Conservation (phyloP, 2,329 filamentous ascomycete genomes). For the Sphaerulina vaccinii region DNA sequence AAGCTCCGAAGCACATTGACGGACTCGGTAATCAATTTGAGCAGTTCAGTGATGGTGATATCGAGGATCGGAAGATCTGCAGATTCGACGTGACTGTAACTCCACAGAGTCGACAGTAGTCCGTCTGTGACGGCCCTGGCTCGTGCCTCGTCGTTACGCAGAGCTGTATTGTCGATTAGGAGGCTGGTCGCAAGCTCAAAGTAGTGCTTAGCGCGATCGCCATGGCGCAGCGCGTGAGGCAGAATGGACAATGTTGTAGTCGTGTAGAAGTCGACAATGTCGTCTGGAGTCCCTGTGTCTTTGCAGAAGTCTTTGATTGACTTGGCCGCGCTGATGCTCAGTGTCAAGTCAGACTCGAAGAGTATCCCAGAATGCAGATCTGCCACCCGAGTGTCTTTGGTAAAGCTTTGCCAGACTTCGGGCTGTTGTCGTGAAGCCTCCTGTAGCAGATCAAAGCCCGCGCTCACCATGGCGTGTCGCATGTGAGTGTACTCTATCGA, state of each 20-base stretch:
- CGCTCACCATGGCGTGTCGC: slow-evolving; percentile 8
- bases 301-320: slow-evolving; percentile 28
- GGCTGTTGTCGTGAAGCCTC: slow-evolving; percentile 22
- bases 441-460: slow-evolving; percentile 11
- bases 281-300: slow-evolving; percentile 18
- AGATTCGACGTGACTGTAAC: slow-evolving; percentile 29
- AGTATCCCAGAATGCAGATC: slow-evolving; percentile 39
- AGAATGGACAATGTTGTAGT: slow-evolving; percentile 23
- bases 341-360: slow-evolving; percentile 20
- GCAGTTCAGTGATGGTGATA: slow-evolving; percentile 34
- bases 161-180: slow-evolving; percentile 16
- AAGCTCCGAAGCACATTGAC: slow-evolving; percentile 30
- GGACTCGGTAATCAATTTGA: slow-evolving; percentile 42
- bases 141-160: slow-evolving; percentile 22
- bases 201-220: slow-evolving; percentile 18
- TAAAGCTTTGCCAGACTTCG: slow-evolving; percentile 35
- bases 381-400: slow-evolving; percentile 28
- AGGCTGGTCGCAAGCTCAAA: slow-evolving; percentile 25
- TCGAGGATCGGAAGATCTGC: slow-evolving; percentile 28
- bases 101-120: slow-evolving; percentile 22
- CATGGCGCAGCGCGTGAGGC: slow-evolving; percentile 20
- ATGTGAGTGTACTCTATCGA: not conserved
- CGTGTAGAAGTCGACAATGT: slow-evolving; percentile 28
- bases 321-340: slow-evolving; percentile 19
- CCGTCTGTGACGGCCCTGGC: slow-evolving; percentile 24